phyloP scores from a whole-genome alignment of 306 rosid genomes.

The Dicorynia guianensis region DNA sequence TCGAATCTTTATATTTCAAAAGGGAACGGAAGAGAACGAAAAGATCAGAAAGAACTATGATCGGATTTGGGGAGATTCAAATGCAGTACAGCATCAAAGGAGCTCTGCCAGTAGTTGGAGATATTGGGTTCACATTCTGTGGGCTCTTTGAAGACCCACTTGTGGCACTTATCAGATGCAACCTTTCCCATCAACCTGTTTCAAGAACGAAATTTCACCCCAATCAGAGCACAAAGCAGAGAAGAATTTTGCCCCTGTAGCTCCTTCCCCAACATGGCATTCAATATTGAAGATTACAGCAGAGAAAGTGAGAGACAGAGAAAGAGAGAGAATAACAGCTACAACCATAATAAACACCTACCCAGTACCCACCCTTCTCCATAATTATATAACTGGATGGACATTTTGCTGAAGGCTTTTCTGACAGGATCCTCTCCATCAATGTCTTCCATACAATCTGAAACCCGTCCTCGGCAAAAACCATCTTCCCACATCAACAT shows the following conservation, averaged over 20 bases:
- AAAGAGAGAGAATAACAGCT: constrained; percentile 21
- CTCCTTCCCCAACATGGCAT: constrained; percentile 31
- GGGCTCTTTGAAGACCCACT: constrained; percentile 99
- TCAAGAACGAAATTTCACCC: constrained; percentile 25
- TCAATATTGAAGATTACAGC: constrained; percentile 21
- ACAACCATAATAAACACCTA: constrained; percentile 64
- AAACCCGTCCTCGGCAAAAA: constrained; percentile 81
- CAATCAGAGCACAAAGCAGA: constrained; percentile 42
- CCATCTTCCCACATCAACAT: constrained; percentile 99
- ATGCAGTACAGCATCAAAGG: constrained; percentile 93
- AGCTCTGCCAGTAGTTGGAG: constrained; percentile 99
- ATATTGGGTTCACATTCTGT: constrained; percentile 95
- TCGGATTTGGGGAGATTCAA: constrained; percentile 2
- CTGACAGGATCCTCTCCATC: constrained; percentile 96
- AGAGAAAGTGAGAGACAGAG: constrained; percentile 2
- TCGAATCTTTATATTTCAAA: background rate
- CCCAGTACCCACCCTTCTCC: constrained; percentile 99
- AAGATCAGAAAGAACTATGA: constrained; percentile 2
- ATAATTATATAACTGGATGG: constrained; percentile 98
- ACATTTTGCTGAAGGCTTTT: constrained; percentile 98
- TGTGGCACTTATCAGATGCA: constrained; percentile 99
- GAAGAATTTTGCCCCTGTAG: constrained; percentile 16
- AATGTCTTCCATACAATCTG: constrained; percentile 81
- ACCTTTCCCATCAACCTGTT: constrained; percentile 99
- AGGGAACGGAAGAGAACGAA: background rate